Evolutionary conservation across 1,284 basidiomycete species (phyloP).

Genomic region (Amylostereum areolatum): DNA sequence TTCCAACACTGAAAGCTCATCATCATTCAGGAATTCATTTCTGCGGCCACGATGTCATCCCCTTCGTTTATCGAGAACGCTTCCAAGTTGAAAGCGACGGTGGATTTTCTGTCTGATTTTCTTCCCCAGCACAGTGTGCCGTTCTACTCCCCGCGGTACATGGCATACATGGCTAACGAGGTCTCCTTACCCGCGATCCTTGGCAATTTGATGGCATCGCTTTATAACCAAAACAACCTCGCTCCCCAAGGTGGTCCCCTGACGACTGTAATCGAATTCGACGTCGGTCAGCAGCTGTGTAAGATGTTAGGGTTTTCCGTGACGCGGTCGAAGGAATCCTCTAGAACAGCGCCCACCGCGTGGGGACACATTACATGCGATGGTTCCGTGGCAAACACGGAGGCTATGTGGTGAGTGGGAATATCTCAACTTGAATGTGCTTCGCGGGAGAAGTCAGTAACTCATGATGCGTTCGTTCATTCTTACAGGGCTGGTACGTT

Average conservation of each 20-base stretch:
- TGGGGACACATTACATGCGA: slow-evolving; percentile 44
- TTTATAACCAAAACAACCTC: slow-evolving; percentile 41
- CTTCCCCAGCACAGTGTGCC: slow-evolving; percentile 28
- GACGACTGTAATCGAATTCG: slow-evolving; percentile 32
- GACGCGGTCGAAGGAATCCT: not conserved
- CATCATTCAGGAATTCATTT: slow-evolving; percentile 16
- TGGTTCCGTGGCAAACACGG: slow-evolving; percentile 40
- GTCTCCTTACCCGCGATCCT: slow-evolving; percentile 31
- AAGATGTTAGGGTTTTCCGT: slow-evolving; percentile 33
- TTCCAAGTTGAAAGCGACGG: slow-evolving; percentile 10
- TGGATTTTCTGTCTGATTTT: slow-evolving; percentile 11
- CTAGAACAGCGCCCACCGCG: slow-evolving; percentile 11
- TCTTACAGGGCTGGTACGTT: slow-evolving; percentile 15
- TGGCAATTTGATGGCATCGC: slow-evolving; percentile 30
- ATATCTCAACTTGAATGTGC: slow-evolving; percentile 18
- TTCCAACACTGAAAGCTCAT: too few relatives aligned
- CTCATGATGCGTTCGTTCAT: slow-evolving; percentile 9
- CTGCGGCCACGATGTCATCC: slow-evolving; percentile 11
- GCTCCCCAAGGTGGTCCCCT: slow-evolving; percentile 35
- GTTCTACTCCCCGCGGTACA: slow-evolving; percentile 37
- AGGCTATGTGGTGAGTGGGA: slow-evolving; percentile 36
- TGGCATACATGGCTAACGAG: slow-evolving; percentile 35
- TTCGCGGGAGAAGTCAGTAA: not conserved
- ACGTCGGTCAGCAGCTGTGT: slow-evolving; percentile 37
- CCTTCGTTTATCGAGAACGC: slow-evolving; percentile 11